Base-by-base conservation (phyloP, 345 rosid species). In the Barbarea vulgaris region DNA sequence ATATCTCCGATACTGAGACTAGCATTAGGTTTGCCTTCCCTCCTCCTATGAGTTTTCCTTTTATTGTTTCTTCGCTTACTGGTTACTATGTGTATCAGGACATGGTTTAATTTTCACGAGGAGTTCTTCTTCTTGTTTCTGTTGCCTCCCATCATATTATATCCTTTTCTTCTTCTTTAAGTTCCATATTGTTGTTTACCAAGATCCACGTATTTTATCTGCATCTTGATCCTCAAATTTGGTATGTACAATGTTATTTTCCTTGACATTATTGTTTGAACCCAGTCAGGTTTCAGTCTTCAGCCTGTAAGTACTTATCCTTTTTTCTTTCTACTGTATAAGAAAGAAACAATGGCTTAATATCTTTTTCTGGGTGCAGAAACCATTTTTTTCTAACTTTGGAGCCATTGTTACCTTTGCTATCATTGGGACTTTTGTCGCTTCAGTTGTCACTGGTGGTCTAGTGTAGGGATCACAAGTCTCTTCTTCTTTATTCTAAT, bases 401-500 rank as follows among this genome's bases (percentile, higher is more conserved):
- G 98, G 99, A 80, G 97, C 97, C 73, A 92, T 95, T 67, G 93
- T 89, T 64, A 89, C 97, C 27, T 92, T 92, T 83, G 90, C 98
- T 19, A 80, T 94, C n/a, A 31, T 90, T 3, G 98, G 97, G 62
- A 95, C 96, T 48, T 85, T 89, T 82, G 57, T 95, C 75, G 79
- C 97, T 79, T 81, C 97, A 19, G 53, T 89, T 55, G 96, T 95
- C 57, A 87, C 97, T 11, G 97, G 96, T 69, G 75, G 83, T 67
- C 80, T 94, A 50, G 98, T 90, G 97, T 94, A 82, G 80, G 95
- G 81, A 57, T 78, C 72, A 48, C 15, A 28, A 18, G 18, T 21
- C 46, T 70, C 65, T 36, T 41, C 27, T 27, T 47, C 5, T 44
- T 28, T 74, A 4, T 48, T 57, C 63, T 4, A 11, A 4, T 13